Evolutionary conservation across 768 basidiomycete species (phyloP).

Genomic region (Lactarius indigo): DNA sequence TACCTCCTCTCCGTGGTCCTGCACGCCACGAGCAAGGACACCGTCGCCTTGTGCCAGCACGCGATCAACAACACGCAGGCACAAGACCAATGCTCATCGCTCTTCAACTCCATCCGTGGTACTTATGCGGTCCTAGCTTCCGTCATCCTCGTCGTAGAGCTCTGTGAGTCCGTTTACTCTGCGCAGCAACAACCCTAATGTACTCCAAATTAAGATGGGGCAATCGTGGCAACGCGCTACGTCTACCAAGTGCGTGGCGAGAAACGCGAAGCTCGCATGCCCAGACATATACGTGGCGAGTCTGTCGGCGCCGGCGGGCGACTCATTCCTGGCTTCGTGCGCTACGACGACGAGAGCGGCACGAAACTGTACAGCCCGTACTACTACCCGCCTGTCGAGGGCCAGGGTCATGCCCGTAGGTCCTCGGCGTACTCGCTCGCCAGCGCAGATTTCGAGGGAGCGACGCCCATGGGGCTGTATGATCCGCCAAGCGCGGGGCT

Average conservation of each 20-base stretch:
- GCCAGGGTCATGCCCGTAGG: constrained; percentile 5
- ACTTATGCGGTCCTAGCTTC: constrained; percentile 46
- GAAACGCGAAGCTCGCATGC: constrained; percentile 24
- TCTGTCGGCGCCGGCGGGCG: not conserved
- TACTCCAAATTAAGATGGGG: constrained; percentile 13
- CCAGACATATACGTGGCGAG: not conserved
- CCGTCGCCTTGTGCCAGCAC: constrained; percentile 43
- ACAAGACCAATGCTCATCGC: constrained; percentile 42
- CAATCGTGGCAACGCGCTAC: constrained; percentile 28
- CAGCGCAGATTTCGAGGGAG: not conserved
- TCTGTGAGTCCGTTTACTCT: constrained; percentile 44
- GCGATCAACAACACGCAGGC: constrained; percentile 40
- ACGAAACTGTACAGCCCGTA: constrained; percentile 18
- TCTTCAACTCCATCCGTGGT: constrained; percentile 42
- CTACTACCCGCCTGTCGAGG: not conserved
- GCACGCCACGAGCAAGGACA: constrained; percentile 42
- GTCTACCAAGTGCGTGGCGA: constrained; percentile 22
- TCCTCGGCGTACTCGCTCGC: not conserved
- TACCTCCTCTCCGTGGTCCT: constrained; percentile 52
- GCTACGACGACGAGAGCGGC: constrained; percentile 20
- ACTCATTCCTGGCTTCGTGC: constrained; percentile 19
- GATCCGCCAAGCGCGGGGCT: not conserved
- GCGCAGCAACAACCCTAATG: not conserved
- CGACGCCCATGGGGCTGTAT: not conserved
- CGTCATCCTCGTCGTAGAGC: constrained; percentile 47